Evolutionary conservation across 2,329 filamentous ascomycete genomes (phyloP).

Genomic region (Pseudonectria buxi): DNA sequence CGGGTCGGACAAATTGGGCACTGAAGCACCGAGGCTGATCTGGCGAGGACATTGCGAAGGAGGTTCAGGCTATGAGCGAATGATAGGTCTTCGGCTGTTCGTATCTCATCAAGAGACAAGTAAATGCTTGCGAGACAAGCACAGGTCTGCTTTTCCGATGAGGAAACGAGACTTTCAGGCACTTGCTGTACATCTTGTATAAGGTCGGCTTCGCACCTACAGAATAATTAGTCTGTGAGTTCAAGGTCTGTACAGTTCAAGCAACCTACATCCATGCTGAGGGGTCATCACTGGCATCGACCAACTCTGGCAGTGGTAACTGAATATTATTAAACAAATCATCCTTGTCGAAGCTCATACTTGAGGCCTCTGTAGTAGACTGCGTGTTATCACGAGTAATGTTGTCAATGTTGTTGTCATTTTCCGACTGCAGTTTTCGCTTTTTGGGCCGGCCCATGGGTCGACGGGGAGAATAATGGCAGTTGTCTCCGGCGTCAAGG

Average conservation of each 20-base stretch:
- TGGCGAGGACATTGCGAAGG: constrained; percentile 12
- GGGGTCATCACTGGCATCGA: too few species aligned
- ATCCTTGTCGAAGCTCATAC: not conserved
- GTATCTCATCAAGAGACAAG: constrained; percentile 18
- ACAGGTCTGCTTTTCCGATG: constrained; percentile 10
- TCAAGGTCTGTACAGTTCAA: too few species aligned
- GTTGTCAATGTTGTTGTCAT: constrained; percentile 3
- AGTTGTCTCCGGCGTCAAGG: constrained; percentile 6
- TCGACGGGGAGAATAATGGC: constrained; percentile 17
- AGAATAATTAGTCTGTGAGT: constrained; percentile 4
- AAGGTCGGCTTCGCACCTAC: constrained; percentile 14
- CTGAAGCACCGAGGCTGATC: constrained; percentile 11
- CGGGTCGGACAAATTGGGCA: constrained; percentile 16
- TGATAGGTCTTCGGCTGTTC: constrained; percentile 11
- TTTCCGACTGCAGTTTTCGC: constrained; percentile 8
- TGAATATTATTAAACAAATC: too few species aligned
- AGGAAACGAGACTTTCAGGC: constrained; percentile 3
- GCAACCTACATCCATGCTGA: too few species aligned
- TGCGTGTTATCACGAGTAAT: constrained; percentile 5
- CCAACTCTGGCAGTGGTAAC: too few species aligned
- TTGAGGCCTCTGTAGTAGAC: not conserved
- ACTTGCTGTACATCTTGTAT: constrained; percentile 3
- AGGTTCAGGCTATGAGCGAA: constrained; percentile 12
- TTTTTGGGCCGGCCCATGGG: constrained; percentile 22
- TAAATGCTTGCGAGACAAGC: constrained; percentile 20